Percentiles rank a stretch among this genome's conserved stretches.
Conservation (phyloP, 2,329 filamentous ascomycete species). For the Hirsutella minnesotensis region DNA sequence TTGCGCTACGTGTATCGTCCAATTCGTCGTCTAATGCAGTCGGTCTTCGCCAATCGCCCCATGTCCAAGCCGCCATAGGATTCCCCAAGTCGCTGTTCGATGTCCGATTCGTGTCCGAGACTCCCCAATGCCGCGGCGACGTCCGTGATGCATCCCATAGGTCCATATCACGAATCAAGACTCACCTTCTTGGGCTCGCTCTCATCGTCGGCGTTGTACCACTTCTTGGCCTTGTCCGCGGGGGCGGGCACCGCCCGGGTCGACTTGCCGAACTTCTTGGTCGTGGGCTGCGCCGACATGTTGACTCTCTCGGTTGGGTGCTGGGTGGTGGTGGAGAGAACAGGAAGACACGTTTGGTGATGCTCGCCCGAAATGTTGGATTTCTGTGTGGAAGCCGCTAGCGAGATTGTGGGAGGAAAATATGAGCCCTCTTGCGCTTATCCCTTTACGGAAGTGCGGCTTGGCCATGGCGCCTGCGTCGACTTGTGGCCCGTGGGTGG, state of each 20-base stretch:
- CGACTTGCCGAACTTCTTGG: constrained; percentile 97
- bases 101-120: too few relatives aligned
- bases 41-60: too few relatives aligned
- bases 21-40: too few relatives aligned
- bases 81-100: too few relatives aligned
- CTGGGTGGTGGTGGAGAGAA: constrained; percentile 20
- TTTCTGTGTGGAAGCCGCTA: constrained; percentile 29
- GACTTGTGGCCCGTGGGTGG: constrained; percentile 16
- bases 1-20: too few relatives aligned
- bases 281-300: constrained; percentile 66
- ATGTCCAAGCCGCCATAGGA: too few relatives aligned
- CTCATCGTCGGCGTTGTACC: constrained; percentile 95
- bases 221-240: constrained; percentile 93
- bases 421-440: constrained; percentile 29
- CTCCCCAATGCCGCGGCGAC: neutral
- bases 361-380: constrained; percentile 28
- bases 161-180: constrained; percentile 18
- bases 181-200: constrained; percentile 87
- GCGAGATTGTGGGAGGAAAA: constrained; percentile 32
- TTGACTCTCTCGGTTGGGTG: constrained; percentile 39
- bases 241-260: constrained; percentile 79
- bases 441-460: constrained; percentile 16
- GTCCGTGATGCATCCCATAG: neutral
- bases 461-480: constrained; percentile 6
- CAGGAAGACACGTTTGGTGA: constrained; percentile 24